A percentile compares a stretch with the other conserved stretches of the same genome.
These are phyloP conservation scores for Xylona heveae DNA, from an alignment of 495 filamentous ascomycete species.

Conservation along the genomic window DNA sequence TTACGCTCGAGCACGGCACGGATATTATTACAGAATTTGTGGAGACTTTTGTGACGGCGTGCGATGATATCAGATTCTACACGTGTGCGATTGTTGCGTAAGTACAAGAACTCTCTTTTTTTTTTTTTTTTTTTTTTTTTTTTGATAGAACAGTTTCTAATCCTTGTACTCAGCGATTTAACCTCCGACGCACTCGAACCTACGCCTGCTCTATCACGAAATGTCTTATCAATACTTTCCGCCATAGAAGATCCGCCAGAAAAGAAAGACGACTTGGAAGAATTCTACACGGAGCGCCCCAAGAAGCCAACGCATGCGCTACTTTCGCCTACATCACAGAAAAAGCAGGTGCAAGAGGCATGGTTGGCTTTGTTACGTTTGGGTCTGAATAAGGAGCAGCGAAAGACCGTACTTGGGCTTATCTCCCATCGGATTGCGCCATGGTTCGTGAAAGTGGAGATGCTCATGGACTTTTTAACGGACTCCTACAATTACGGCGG, in stretches of 20 bases:
- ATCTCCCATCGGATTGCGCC: slow-evolving; percentile 62
- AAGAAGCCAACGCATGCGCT: slow-evolving; percentile 28
- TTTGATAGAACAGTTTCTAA: not conserved
- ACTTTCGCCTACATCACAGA: slow-evolving; percentile 36
- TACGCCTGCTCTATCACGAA: slow-evolving; percentile 1
- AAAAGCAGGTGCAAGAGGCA: slow-evolving; percentile 49
- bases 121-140: no score
- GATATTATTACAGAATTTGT: slow-evolving; percentile 45
- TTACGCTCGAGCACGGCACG: slow-evolving; percentile 33
- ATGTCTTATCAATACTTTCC: slow-evolving; percentile 28
- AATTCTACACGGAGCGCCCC: slow-evolving; percentile 23
- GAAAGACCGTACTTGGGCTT: slow-evolving; percentile 53
- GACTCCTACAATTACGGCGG: slow-evolving; percentile 79
- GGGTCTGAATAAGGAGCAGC: slow-evolving; percentile 42
- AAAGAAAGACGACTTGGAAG: slow-evolving; percentile 37
- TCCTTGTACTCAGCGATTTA: not conserved
- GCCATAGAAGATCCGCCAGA: slow-evolving; percentile 39
- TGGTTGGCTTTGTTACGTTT: slow-evolving; percentile 64
- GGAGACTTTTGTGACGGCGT: slow-evolving; percentile 52
- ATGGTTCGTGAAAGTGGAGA: slow-evolving; percentile 66
- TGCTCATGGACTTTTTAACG: slow-evolving; percentile 94
- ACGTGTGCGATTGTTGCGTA: slow-evolving; percentile 53
- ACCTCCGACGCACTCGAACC: not conserved
- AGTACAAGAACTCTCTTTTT: no score
- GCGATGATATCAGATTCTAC: slow-evolving; percentile 69